A percentile compares a stretch with the other conserved stretches of the same genome.
These are phyloP conservation scores for Trametes cingulata DNA, from an alignment of 768 basidiomycete species.

Conservation along the genomic window DNA sequence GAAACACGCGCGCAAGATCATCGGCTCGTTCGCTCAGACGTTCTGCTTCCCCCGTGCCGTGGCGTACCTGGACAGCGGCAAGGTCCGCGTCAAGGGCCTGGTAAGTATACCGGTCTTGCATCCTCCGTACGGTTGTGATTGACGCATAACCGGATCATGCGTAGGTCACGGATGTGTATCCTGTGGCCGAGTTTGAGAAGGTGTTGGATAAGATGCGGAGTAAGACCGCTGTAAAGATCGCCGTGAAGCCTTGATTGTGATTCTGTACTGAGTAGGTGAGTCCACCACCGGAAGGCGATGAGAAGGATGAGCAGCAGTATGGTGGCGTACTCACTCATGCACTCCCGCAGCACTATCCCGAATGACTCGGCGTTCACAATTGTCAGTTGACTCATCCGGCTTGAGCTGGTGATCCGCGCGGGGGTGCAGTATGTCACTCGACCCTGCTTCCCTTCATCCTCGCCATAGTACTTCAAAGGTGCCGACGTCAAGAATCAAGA, in stretches of 20 bases:
- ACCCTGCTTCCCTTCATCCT: no score
- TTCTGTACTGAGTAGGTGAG: not conserved
- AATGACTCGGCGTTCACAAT: no score
- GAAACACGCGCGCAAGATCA: conserved; percentile 52
- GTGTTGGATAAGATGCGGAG: conserved; percentile 69
- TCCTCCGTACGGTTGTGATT: not conserved
- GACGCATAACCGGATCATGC: not conserved
- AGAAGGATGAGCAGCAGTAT: no score
- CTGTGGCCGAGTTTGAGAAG: conserved; percentile 59
- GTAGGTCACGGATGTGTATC: conserved; percentile 58
- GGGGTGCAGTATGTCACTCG: no score
- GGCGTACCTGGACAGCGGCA: conserved; percentile 84
- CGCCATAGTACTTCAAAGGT: no score
- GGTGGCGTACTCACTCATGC: no score
- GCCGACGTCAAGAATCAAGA: no score
- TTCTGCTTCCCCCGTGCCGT: conserved; percentile 91
- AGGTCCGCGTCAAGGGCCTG: conserved; percentile 81
- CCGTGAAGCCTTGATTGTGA: conserved; percentile 43
- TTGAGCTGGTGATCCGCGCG: no score
- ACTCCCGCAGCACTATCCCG: no score
- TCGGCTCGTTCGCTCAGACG: conserved; percentile 88
- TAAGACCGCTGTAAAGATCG: conserved; percentile 53
- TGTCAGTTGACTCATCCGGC: no score
- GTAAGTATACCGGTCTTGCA: conserved; percentile 38
- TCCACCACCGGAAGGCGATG: no score